Conservation (phyloP, 805 yeast genomes). For the Kurtzmaniella cleridarum region DNA sequence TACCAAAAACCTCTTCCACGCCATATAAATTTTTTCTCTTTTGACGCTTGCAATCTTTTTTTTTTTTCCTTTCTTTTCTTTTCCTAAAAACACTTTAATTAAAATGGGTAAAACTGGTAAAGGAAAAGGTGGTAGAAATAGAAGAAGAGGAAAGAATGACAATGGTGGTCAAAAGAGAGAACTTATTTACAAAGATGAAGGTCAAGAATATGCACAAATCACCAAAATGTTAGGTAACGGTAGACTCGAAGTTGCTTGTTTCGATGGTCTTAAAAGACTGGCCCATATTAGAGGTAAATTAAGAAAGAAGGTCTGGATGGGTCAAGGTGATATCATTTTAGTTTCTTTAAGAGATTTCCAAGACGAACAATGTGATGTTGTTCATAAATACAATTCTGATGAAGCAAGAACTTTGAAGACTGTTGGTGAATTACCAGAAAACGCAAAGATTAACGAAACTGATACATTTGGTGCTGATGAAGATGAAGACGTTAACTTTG, state of each 20-base stretch:
- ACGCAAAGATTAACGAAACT: slow-evolving; percentile 95
- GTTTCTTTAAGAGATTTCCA: slow-evolving; percentile 97
- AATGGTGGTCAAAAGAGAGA: slow-evolving; percentile 91
- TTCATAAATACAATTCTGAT: slow-evolving; percentile 92
- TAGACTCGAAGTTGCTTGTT: slow-evolving; percentile 90
- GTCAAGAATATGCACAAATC: slow-evolving; percentile 98
- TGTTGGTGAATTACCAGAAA: slow-evolving; percentile 95
- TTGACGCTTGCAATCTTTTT: slow-evolving; percentile 1
- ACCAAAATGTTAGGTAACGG: slow-evolving; percentile 98
- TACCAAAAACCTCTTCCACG: slow-evolving; percentile 1
- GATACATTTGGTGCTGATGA: slow-evolving; percentile 95
- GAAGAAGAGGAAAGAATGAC: slow-evolving; percentile 98
- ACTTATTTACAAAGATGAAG: slow-evolving; percentile 84
- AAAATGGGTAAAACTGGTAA: slow-evolving; percentile 71
- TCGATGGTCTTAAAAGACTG: slow-evolving; percentile 89
- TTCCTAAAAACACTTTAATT: slow-evolving; percentile 5
- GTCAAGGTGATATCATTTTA: slow-evolving; percentile 94
- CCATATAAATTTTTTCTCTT: background rate
- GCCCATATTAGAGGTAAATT: slow-evolving; percentile 98
- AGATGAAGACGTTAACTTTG: slow-evolving; percentile 96
- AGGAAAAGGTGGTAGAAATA: slow-evolving; percentile 87
- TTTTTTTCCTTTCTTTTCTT: slow-evolving; percentile 1
- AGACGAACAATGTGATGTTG: slow-evolving; percentile 97
- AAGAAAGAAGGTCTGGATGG: slow-evolving; percentile 99
- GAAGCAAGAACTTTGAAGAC: slow-evolving; percentile 96